phyloP scores from a whole-genome alignment of 2,329 filamentous ascomycete genomes.

The Alternaria angustiovoidea region DNA sequence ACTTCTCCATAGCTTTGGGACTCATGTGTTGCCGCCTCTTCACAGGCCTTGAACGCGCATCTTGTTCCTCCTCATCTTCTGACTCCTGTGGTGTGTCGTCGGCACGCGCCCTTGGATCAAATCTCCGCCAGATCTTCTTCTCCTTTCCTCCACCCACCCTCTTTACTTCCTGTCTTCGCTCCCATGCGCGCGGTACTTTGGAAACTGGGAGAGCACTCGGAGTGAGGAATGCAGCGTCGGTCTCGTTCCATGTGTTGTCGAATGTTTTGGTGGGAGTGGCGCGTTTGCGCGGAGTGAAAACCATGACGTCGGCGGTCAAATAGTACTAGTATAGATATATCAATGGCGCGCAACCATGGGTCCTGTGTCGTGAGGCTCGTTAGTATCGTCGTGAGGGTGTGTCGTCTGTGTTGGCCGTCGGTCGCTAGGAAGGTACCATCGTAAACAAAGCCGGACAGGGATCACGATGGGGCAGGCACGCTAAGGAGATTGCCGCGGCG shows the following conservation, averaged over 20 bases:
- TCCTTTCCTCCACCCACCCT: constrained; percentile 47
- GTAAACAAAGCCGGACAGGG: constrained; percentile 25
- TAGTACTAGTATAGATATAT: not conserved
- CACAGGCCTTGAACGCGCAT: constrained; percentile 53
- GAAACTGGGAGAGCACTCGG: constrained; percentile 52
- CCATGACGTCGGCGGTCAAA: constrained; percentile 29
- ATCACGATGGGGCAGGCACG: constrained; percentile 16
- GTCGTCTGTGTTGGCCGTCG: constrained; percentile 16
- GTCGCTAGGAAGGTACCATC: constrained; percentile 19
- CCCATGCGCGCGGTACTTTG: constrained; percentile 58
- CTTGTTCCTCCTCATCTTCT: constrained; percentile 30
- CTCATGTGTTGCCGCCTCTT: constrained; percentile 56
- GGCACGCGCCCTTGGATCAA: constrained; percentile 42
- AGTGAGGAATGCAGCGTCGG: constrained; percentile 53
- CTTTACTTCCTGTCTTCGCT: constrained; percentile 56
- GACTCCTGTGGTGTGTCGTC: constrained; percentile 23
- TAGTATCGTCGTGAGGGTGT: constrained; percentile 14
- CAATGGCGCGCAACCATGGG: constrained; percentile 14
- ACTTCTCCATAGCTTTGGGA: constrained; percentile 42
- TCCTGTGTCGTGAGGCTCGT: constrained; percentile 6
- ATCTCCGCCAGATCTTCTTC: constrained; percentile 59
- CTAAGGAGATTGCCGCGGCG: constrained; percentile 22
- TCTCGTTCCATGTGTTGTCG: constrained; percentile 52
- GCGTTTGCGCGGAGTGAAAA: constrained; percentile 42
- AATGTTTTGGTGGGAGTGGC: constrained; percentile 36